These are phyloP conservation scores for Neofusicoccum ribis DNA, from an alignment of 2,329 filamentous ascomycete genomes.

Conservation along the genomic window DNA sequence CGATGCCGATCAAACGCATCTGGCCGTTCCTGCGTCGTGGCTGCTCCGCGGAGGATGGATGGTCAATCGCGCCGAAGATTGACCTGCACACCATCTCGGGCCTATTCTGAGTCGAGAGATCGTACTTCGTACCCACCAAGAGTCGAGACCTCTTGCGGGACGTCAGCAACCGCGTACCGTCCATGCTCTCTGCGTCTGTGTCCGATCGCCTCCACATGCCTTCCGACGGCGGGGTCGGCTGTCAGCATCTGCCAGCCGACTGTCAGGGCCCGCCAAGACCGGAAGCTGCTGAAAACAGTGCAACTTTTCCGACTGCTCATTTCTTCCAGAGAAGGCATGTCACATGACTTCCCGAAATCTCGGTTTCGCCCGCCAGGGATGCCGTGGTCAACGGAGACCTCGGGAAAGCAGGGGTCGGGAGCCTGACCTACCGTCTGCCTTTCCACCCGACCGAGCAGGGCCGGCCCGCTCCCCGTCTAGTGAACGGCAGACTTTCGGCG, in stretches of 20 bases:
- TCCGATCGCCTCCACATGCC: too few relatives aligned
- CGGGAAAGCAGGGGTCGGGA: not conserved
- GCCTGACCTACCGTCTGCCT: not conserved
- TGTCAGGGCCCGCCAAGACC: not conserved
- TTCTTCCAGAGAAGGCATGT: not conserved
- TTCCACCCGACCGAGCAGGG: not conserved
- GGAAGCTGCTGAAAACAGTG: too few relatives aligned
- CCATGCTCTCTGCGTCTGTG: not conserved
- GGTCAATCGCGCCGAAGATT: not conserved
- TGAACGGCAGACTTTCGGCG: not conserved
- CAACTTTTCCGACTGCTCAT: not conserved
- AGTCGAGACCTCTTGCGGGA: not conserved
- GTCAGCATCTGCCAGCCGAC: too few relatives aligned
- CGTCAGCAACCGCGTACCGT: not conserved
- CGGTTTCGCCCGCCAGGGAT: not conserved
- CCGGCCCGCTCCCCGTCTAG: slow-evolving; percentile 3
- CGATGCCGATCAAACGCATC: slow-evolving; percentile 1
- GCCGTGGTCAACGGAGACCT: not conserved
- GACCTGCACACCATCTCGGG: not conserved
- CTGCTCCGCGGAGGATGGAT: not conserved
- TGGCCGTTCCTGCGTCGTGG: not conserved
- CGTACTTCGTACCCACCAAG: not conserved
- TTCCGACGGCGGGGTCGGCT: too few relatives aligned
- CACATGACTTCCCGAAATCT: not conserved
- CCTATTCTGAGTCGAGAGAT: not conserved